Evolutionary conservation across 768 basidiomycete species (phyloP).

Genomic region (Suillus decipiens): DNA sequence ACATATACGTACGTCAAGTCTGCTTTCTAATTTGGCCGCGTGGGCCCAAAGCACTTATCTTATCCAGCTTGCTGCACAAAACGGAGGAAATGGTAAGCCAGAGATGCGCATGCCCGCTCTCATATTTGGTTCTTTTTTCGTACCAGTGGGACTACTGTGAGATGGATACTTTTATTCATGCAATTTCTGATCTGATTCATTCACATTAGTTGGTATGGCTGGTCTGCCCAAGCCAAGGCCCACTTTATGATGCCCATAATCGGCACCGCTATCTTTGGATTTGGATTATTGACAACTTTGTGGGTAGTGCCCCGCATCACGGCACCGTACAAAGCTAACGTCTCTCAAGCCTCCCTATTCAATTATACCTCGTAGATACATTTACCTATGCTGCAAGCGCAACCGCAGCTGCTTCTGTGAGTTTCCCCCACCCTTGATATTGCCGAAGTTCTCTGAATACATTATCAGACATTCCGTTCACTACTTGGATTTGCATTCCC

Average conservation of each 20-base stretch:
- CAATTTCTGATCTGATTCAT: slow-evolving; percentile 3
- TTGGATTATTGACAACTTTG: slow-evolving; percentile 64
- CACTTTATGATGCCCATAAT: slow-evolving; percentile 82
- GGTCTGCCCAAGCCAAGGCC: slow-evolving; percentile 66
- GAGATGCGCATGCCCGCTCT: slow-evolving; percentile 53
- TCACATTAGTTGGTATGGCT: slow-evolving; percentile 73
- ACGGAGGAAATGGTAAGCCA: slow-evolving; percentile 66
- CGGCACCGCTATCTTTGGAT: slow-evolving; percentile 59
- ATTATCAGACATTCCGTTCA: slow-evolving; percentile 56
- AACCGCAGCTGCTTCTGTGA: slow-evolving; percentile 59
- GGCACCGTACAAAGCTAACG: not conserved
- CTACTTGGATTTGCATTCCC: slow-evolving; percentile 67
- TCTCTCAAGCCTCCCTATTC: slow-evolving; percentile 54
- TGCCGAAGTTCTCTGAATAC: not conserved
- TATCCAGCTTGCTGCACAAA: slow-evolving; percentile 49
- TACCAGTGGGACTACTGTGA: slow-evolving; percentile 69
- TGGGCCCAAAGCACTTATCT: not conserved
- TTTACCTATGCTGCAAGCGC: slow-evolving; percentile 71
- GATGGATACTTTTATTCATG: slow-evolving; percentile 25
- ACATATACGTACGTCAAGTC: slow-evolving; percentile 42
- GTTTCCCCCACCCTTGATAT: slow-evolving; percentile 17
- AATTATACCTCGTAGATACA: slow-evolving; percentile 70
- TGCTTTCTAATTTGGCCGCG: not conserved
- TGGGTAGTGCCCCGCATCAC: slow-evolving; percentile 32
- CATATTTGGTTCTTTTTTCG: slow-evolving; percentile 60